Base-by-base conservation (phyloP, 768 basidiomycete genomes). In the Xerocomus spinulosus region DNA sequence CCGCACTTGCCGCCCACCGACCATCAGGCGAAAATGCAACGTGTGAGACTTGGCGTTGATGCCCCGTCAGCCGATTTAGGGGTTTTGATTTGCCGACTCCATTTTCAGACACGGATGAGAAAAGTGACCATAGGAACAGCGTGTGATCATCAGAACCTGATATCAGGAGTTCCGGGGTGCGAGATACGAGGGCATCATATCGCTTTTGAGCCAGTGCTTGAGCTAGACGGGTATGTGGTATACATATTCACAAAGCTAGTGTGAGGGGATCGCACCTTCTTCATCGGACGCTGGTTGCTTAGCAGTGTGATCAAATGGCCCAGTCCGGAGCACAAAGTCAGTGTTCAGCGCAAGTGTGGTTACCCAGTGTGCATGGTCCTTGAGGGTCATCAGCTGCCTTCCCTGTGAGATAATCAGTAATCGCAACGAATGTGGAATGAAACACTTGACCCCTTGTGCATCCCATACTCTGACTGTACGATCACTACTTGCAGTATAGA, bases 351-450 rank as follows among this genome's bases (percentile, higher is more conserved):
- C 84, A 36, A 99, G 80, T 0, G 94, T 98, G 17, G 94, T 99
- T 8, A 99, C 96, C 95, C 94, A 98, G 61, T 99, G 96, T 0
- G 93, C 96, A 58, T 99, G 95, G 52, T 97, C 93, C 66, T 90
- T 92, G 23, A 98, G 71, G 0, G 85, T 83, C 58, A 94, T 79
- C 30, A 97, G 72, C 23, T 82, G 80, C 65, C 81, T 86, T 1
- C 94, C 95, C 87, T 94, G 56, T n/a, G 39, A 44, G 15, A 42
- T 40, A 18, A 45, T 49, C 42, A 58, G 41, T 34, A 21, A 9
- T 36, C 32, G 15, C 23, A 45, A n/a, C 26, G 40, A 25, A n/a
- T 15, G 30, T 17, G 33, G 15, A 21, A 48, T n/a, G 20, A 26
- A 38, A 24, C n/a, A 15, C 64, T 76, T 51, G 49, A 90, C 91